Conservation (phyloP, 139 green algal genomes). For the Pleodorina starrii region DNA sequence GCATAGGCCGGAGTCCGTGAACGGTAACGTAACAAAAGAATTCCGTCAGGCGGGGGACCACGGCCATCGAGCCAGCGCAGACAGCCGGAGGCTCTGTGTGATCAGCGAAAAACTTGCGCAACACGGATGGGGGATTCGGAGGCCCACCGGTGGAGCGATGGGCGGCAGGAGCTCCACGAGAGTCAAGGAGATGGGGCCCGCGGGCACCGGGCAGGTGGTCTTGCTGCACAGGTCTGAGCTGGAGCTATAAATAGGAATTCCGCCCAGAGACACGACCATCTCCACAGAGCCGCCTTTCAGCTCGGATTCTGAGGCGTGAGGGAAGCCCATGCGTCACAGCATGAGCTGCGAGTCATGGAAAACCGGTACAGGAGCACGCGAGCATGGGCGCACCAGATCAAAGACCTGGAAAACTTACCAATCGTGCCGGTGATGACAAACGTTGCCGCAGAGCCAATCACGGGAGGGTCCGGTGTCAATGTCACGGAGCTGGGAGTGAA, state of each 20-base stretch:
- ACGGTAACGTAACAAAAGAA: background rate
- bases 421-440: constrained; percentile 58
- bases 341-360: too few relatives aligned
- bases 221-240: constrained; percentile 70
- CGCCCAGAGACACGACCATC: constrained; percentile 62
- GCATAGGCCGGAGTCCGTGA: too few relatives aligned
- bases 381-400: background rate
- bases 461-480: constrained; percentile 62
- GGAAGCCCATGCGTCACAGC: background rate
- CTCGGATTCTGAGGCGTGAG: constrained; percentile 24
- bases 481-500: constrained; percentile 45
- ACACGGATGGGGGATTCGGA: too few relatives aligned
- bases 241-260: constrained; percentile 57
- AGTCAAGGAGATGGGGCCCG: constrained; percentile 52
- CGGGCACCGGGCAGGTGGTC: constrained; percentile 59
- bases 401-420: constrained; percentile 25
- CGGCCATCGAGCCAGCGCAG: too few relatives aligned
- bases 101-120: too few relatives aligned
- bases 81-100: too few relatives aligned
- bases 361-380: background rate
- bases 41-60: too few relatives aligned
- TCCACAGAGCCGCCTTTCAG: constrained; percentile 57
- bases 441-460: constrained; percentile 53
- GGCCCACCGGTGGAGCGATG: constrained; percentile 69
- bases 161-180: constrained; percentile 66